Evolutionary conservation across 306 rosid genomes (phyloP).

Genomic region (Trichosanthes cucumerina): DNA sequence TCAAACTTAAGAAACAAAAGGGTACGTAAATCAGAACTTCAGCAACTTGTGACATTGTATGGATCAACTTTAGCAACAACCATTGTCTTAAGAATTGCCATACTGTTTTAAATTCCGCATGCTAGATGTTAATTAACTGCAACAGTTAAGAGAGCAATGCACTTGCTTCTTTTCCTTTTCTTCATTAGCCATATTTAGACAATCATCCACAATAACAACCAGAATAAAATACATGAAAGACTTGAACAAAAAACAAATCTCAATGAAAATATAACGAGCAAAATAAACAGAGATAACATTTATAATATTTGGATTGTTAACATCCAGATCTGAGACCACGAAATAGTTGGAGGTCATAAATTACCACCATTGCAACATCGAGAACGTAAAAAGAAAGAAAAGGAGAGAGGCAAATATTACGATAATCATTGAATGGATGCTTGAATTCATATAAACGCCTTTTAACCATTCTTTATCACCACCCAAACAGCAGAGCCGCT

Average conservation of each 20-base stretch:
- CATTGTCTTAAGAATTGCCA: background rate
- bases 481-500: slow-evolving; percentile 12
- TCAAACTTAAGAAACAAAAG: background rate
- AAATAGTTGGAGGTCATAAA: background rate
- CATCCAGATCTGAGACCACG: background rate
- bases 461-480: slow-evolving; percentile 24
- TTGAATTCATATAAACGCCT: slow-evolving; percentile 35
- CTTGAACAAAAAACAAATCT: background rate
- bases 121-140: background rate
- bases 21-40: background rate
- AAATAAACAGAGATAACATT: background rate
- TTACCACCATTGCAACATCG: background rate
- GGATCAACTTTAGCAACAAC: background rate
- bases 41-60: background rate
- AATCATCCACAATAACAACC: background rate
- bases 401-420: slow-evolving; percentile 32
- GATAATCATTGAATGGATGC: slow-evolving; percentile 40
- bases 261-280: background rate
- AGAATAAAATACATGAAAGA: background rate
- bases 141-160: background rate
- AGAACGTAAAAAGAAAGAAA: background rate
- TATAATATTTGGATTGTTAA: background rate
- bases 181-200: background rate
- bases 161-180: background rate
- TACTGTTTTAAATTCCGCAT: background rate